Evolutionary conservation across 345 rosid species (phyloP).

Genomic region (Moringa oleifera): DNA sequence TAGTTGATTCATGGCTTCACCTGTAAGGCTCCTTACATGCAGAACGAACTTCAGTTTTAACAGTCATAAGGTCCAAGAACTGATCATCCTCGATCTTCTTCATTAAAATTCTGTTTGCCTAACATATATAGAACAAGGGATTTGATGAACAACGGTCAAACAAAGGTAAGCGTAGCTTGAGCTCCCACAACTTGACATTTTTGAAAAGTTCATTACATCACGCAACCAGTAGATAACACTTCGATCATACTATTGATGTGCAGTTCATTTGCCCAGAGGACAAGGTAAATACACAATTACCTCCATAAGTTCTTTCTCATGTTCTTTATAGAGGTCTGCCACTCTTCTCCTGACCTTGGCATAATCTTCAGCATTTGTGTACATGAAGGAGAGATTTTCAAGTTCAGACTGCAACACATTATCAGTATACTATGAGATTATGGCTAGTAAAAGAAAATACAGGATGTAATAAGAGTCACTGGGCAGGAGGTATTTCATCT

Average conservation of each 20-base stretch:
- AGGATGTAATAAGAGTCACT: background rate
- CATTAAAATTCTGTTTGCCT: constrained; percentile 88
- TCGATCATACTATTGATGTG: background rate
- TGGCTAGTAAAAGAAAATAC: background rate
- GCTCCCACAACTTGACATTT: constrained; percentile 5
- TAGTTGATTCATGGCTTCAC: constrained; percentile 30
- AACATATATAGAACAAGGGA: constrained; percentile 13
- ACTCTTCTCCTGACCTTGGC: constrained; percentile 75
- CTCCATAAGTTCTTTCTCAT: constrained; percentile 85
- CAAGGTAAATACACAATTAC: no score
- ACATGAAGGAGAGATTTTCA: constrained; percentile 94
- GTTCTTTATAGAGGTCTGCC: constrained; percentile 77
- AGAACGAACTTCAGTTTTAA: constrained; percentile 73
- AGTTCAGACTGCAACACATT: constrained; percentile 76
- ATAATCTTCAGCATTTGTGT: constrained; percentile 88
- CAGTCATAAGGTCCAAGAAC: constrained; percentile 84
- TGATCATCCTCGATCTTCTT: constrained; percentile 93
- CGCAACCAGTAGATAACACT: background rate
- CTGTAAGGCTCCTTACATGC: constrained; percentile 93
- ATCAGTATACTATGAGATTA: constrained; percentile 7
- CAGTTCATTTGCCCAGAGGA: no score
- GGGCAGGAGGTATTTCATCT: no score
- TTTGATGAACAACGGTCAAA: background rate
- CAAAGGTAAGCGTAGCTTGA: constrained; percentile 2
- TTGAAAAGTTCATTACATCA: background rate